Base-by-base conservation (phyloP, 2,329 filamentous ascomycete species). In the Diaporthe sp. region DNA sequence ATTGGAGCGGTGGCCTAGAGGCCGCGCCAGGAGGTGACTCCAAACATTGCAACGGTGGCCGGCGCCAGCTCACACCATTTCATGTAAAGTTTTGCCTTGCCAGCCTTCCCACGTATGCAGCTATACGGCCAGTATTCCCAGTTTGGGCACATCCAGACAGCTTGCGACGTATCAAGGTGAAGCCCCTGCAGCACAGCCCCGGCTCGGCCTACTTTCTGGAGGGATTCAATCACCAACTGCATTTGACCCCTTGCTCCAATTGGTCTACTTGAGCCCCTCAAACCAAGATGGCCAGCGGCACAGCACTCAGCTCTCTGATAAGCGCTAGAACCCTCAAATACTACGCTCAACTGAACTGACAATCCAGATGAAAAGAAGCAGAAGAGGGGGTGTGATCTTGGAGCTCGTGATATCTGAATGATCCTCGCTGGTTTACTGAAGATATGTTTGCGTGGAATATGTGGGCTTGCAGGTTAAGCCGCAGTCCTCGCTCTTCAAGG, bases 101-200 rank as follows among this genome's bases (percentile, higher is more conserved):
- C 19, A n/a, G 10, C 6, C 31, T 51, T 39, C 46, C 62, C 4
- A 28, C 12, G 12, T 25, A 39, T 4, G 37, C 58, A 67, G 13
- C 12, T 37, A 5, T 68, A n/a, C 62, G 8, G 62, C 62, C 25
- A 53, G 12, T 17, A 25, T 68, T 53, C 22, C 62, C 62, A 37
- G 25, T 68, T 68, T 3, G 25, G 25, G 28, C 31, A 68, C 10
- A 51, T 17, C 62, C 28, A 51, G 62, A 39, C 12, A 13, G 28
- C 44, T 37, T 68, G 44, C 62, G 62, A 68, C 62, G 44, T 39
- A 34, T 13, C 19, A 51, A 51, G 12, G 12, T 53, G 44, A 15
- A 34, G 44, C 62, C 28, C 62, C 62, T 68, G 62, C 62, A 68
- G 44, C 44, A 51, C 44, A 68, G 62, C 62, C 46, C 58, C 28